phyloP scores from a whole-genome alignment of 495 filamentous ascomycete species.

The Podospora comata region DNA sequence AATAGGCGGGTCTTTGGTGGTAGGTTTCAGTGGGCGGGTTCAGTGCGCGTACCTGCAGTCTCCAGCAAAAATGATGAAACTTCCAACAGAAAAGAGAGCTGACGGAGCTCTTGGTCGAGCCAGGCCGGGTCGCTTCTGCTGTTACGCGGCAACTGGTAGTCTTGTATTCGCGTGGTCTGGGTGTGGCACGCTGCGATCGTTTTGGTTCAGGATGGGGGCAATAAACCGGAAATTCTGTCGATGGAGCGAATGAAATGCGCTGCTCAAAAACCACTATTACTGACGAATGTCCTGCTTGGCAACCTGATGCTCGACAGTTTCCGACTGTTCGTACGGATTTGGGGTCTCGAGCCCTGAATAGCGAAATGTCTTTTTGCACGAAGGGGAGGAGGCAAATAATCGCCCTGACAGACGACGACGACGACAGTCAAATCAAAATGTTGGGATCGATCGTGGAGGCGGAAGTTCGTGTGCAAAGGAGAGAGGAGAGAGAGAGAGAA shows the following conservation, averaged over 20 bases:
- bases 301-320: background rate
- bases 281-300: background rate
- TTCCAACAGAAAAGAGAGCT: background rate
- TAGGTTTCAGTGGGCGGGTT: background rate
- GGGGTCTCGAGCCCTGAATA: background rate
- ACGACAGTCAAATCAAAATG: constrained; percentile 4
- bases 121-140: background rate
- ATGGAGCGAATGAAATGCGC: background rate
- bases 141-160: background rate
- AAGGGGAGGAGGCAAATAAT: background rate
- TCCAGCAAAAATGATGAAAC: background rate
- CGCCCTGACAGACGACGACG: constrained; percentile 9
- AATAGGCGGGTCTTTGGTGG: background rate
- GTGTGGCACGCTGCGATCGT: background rate
- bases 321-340: background rate
- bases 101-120: background rate
- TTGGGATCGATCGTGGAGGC: constrained; percentile 6
- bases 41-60: constrained; percentile 3
- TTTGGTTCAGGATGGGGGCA: background rate
- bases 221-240: background rate
- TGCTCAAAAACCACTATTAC: background rate
- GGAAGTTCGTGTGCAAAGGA: constrained; percentile 24
- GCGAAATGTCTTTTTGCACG: background rate
- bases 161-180: background rate
- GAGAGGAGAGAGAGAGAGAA: constrained; percentile 10